Percentiles rank a stretch among this genome's conserved stretches.
Evolutionary conservation across 164 flowering plant genomes (phyloP).

Genomic region (Aristolochia fimbriata): DNA sequence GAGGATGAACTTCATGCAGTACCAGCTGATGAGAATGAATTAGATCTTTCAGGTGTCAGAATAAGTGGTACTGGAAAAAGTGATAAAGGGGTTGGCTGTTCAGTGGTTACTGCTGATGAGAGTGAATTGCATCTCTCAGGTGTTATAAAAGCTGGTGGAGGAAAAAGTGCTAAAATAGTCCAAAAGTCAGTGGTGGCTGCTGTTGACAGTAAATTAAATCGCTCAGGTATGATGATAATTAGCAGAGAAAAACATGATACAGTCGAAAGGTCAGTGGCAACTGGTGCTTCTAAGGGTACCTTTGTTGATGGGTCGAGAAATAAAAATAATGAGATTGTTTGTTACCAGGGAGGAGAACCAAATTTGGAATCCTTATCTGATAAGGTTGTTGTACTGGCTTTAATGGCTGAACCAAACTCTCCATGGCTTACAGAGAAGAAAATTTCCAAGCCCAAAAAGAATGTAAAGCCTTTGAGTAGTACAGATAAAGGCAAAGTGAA

Average conservation of each 20-base stretch:
- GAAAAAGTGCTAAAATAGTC: too few species aligned
- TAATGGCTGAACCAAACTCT: constrained; percentile 41
- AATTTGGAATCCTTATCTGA: constrained; percentile 5
- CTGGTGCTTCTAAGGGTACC: not conserved
- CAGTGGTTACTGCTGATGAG: constrained; percentile 4
- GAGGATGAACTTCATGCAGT: not conserved
- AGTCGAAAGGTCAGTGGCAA: too few species aligned
- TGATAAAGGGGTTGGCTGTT: not conserved
- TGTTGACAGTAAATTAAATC: too few species aligned
- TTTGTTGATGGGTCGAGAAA: not conserved
- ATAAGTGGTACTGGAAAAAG: not conserved
- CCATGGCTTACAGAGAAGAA: constrained; percentile 35
- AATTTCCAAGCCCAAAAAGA: constrained; percentile 1
- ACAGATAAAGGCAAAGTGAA: constrained; percentile 16
- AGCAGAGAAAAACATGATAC: too few species aligned
- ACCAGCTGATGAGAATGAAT: not conserved
- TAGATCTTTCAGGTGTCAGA: not conserved
- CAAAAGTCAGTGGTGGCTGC: too few species aligned
- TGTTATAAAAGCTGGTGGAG: too few species aligned
- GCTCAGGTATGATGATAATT: too few species aligned
- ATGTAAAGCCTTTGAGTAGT: not conserved
- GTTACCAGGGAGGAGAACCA: constrained; percentile 4
- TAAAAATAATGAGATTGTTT: not conserved
- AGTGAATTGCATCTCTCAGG: not conserved
- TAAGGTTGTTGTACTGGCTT: constrained; percentile 29